These are phyloP conservation scores for Trichaptum fuscoviolaceum DNA, from an alignment of 768 basidiomycete species.

Conservation along the genomic window DNA sequence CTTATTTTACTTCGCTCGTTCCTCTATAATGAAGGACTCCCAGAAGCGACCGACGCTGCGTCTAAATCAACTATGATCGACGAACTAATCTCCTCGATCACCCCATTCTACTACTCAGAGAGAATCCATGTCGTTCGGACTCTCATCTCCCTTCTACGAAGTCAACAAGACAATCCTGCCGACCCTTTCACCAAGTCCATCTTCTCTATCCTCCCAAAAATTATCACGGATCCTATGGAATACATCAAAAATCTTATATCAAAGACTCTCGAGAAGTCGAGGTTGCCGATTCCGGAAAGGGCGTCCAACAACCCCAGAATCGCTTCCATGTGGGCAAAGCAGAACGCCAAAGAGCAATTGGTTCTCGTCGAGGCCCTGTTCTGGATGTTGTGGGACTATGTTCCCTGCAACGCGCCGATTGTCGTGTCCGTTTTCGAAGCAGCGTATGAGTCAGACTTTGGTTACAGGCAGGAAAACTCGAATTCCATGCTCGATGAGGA, in stretches of 20 bases:
- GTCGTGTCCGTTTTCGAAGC: slow-evolving; percentile 61
- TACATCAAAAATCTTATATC: slow-evolving; percentile 57
- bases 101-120: slow-evolving; percentile 80
- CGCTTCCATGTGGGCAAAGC: slow-evolving; percentile 67
- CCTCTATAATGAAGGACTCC: slow-evolving; percentile 71
- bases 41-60: slow-evolving; percentile 39
- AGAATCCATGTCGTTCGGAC: slow-evolving; percentile 63
- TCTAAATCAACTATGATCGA: slow-evolving; percentile 44
- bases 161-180: slow-evolving; percentile 49
- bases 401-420: slow-evolving; percentile 56
- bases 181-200: slow-evolving; percentile 55
- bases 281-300: slow-evolving; percentile 40
- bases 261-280: slow-evolving; percentile 55
- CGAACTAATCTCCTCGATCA: slow-evolving; percentile 65
- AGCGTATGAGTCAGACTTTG: slow-evolving; percentile 60
- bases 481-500: slow-evolving; percentile 72
- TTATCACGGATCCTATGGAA: slow-evolving; percentile 59
- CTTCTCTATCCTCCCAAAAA: slow-evolving; percentile 44
- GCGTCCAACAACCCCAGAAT: slow-evolving; percentile 47
- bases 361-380: slow-evolving; percentile 83
- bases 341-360: slow-evolving; percentile 72
- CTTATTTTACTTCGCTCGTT: slow-evolving; percentile 71
- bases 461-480: slow-evolving; percentile 55
- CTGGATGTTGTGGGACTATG: slow-evolving; percentile 80
- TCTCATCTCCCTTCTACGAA: slow-evolving; percentile 68